Evolutionary conservation across 371 early-diverging fungal genomes (phyloP), one percentile per base, ranked within the genome.

Genomic region (Mucor lusitanicus): DNA sequence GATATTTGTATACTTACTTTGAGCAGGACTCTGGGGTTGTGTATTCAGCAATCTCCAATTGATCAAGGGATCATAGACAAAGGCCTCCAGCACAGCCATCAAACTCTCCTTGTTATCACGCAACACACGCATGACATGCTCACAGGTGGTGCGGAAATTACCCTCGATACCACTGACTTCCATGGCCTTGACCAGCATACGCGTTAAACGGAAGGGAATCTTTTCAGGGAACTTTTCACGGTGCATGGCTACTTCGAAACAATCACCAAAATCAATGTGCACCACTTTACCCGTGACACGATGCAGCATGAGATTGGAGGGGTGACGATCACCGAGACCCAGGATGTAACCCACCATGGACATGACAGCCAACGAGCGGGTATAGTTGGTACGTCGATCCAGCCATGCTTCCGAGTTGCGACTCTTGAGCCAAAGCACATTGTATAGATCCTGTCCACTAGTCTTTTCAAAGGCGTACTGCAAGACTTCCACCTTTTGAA

Each of bases 241-340:
- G 68, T 96, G 94, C 90, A 95, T 95, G 8, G 98, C 97, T 21
- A 97, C 93, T 86, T 99, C 99, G 69, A 99, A 99, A 79, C 99
- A 98, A 72, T 98, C 99, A 39, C 99, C 99, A 79, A 99, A 97
- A 79, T 99, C 99, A 71, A 99, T 98, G 67, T 99, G 99, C n/a
- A 98, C 92, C 9, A 98, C 92, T 74, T 97, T 97, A 72, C 98
- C 98, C 3, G 95, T 92, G 39, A 85, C 88, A 25, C 93, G 84
- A 68, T 99, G 96, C 63, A 99, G 75, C 95, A 99, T 97, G 56
- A 99, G 84, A 73, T 99, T 99, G 13, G 98, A 96, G 6, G 99
- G 98, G 79, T 99, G 99, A 13, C 99, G 86, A 78, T 99, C 99
- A 8, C 99, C 99, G 21, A 99, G 79, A 19, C 99, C 99, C 13